Conservation (phyloP, 352 stramenopile genomes). For the Nothophytophthora sp. region DNA sequence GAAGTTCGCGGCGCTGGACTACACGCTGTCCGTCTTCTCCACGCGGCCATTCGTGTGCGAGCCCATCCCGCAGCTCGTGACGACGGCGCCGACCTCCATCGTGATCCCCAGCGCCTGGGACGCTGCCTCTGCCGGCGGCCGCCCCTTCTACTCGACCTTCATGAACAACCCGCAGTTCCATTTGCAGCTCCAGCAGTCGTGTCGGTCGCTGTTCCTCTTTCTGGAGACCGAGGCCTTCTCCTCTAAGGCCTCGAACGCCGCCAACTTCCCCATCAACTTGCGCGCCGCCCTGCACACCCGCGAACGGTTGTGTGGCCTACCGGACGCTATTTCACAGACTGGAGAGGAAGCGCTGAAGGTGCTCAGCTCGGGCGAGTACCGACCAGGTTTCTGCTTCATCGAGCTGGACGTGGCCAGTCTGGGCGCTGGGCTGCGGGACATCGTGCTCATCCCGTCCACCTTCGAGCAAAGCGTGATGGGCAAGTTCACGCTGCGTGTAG, state of each 20-base stretch:
- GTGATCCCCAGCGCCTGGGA: constrained; percentile 55
- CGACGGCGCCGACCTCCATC: constrained; percentile 31
- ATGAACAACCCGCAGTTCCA: constrained; percentile 85
- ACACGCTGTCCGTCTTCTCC: constrained; percentile 87
- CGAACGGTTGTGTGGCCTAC: constrained; percentile 51
- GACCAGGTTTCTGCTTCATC: constrained; percentile 76
- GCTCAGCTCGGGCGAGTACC: constrained; percentile 78
- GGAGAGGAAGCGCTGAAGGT: constrained; percentile 28
- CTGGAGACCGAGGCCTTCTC: constrained; percentile 54
- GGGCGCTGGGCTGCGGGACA: constrained; percentile 26
- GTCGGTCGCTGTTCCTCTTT: constrained; percentile 55
- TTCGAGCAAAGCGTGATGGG: constrained; percentile 50
- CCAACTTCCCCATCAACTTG: constrained; percentile 64
- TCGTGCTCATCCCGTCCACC: constrained; percentile 78
- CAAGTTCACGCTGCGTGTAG: constrained; percentile 57
- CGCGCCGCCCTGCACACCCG: constrained; percentile 49
- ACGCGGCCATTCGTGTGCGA: constrained; percentile 72
- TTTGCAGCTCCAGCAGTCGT: constrained; percentile 35
- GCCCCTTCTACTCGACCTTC: constrained; percentile 74
- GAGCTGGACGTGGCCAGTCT: constrained; percentile 37
- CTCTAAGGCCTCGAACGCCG: constrained; percentile 21
- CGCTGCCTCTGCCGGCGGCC: constrained; percentile 44
- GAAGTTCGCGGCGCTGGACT: constrained; percentile 89
- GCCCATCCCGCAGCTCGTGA: constrained; percentile 47
- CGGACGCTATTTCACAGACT: too few relatives aligned